Conservation (phyloP, 768 basidiomycete species). For the Dacryopinax primogenitus region DNA sequence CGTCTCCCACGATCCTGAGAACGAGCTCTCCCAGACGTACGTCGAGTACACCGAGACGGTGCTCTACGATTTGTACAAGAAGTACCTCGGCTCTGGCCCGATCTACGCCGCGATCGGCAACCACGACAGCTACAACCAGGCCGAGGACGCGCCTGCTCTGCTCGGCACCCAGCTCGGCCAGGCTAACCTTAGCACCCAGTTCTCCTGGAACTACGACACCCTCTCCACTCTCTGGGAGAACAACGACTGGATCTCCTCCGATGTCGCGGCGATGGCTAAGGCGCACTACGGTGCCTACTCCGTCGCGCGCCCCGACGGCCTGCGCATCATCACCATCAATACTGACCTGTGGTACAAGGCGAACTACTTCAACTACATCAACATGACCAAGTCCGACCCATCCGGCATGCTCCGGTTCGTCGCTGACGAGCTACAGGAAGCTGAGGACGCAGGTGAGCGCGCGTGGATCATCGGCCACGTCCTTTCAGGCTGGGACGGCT, state of each 20-base stretch:
- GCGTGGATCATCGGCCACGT: conserved; percentile 48
- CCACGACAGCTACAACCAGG: conserved; percentile 60
- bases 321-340: conserved; percentile 61
- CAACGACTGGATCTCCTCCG: conserved; percentile 52
- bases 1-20: conserved; percentile 55
- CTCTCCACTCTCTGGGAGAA: conserved; percentile 57
- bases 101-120: conserved; percentile 66
- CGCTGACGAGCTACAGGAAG: conserved; percentile 64
- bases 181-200: conserved; percentile 1
- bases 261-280: conserved; percentile 43
- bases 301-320: conserved; percentile 50
- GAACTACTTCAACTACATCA: conserved; percentile 69
- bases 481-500: conserved; percentile 52
- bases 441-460: conserved; percentile 62
- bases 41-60: conserved; percentile 53
- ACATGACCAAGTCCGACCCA: conserved; percentile 51
- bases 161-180: conserved; percentile 17
- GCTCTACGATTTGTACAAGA: conserved; percentile 53
- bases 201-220: conserved; percentile 56
- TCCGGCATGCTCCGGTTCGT: conserved; percentile 68
- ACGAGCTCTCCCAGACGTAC: conserved; percentile 43
- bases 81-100: conserved; percentile 49
- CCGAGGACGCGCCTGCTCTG: conserved; percentile 16
- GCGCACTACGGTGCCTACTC: conserved; percentile 63
- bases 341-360: conserved; percentile 52